Percentiles rank a stretch among this genome's conserved stretches.
Conservation (phyloP, 2,329 filamentous ascomycete species). For the Cordyceps cateniannulata region DNA sequence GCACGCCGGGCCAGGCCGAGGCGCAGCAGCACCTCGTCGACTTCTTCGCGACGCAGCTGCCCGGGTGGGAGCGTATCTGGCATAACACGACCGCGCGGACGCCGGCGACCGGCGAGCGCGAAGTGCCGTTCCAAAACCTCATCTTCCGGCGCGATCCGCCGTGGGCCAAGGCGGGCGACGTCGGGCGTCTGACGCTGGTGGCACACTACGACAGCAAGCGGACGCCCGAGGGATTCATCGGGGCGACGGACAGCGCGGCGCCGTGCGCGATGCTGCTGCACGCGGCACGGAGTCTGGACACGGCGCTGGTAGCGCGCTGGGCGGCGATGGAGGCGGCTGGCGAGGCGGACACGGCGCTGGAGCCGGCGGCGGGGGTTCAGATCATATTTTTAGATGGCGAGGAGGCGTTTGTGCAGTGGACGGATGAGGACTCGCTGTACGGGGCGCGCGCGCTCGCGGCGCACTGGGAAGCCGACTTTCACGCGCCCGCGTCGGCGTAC, state of each 20-base stretch:
- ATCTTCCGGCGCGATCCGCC: conserved; percentile 86
- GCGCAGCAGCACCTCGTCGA: conserved; percentile 76
- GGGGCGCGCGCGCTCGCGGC: conserved; percentile 78
- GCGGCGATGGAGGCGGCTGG: conserved; percentile 58
- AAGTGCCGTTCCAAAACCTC: conserved; percentile 80
- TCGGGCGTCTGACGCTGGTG: conserved; percentile 75
- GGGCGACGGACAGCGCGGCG: conserved; percentile 87
- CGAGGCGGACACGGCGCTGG: conserved; percentile 47
- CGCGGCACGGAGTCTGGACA: conserved; percentile 72
- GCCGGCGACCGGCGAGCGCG: conserved; percentile 61
- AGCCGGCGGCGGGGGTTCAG: conserved; percentile 77
- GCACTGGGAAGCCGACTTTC: conserved; percentile 65
- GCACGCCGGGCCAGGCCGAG: conserved; percentile 65
- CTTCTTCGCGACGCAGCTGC: conserved; percentile 71
- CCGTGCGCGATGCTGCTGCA: conserved; percentile 94
- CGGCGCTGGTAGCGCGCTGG: conserved; percentile 77
- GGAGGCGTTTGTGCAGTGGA: conserved; percentile 83
- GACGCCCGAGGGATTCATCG: conserved; percentile 77
- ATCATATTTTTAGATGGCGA: conserved; percentile 89
- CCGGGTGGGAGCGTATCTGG: conserved; percentile 71
- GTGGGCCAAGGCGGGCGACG: conserved; percentile 66
- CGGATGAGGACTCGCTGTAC: conserved; percentile 75
- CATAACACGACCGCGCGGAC: conserved; percentile 89
- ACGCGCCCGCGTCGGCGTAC: conserved; percentile 68
- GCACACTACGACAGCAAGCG: conserved; percentile 92